A percentile compares a stretch with the other conserved stretches of the same genome.
Conservation (phyloP, 1,284 basidiomycete genomes). For the Cutaneotrichosporon mucoides region DNA sequence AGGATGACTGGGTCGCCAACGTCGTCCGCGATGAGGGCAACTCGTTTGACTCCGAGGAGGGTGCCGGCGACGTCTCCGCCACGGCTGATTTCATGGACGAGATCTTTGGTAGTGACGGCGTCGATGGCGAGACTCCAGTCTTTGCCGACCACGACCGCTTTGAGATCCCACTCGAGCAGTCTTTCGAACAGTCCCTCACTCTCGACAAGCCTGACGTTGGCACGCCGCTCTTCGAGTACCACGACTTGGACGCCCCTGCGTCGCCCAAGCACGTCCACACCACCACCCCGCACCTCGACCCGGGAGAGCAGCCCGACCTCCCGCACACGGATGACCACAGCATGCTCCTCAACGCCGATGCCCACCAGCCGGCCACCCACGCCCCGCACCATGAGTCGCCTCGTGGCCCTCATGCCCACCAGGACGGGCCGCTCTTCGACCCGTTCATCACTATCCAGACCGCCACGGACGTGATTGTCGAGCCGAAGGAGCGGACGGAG, state of each 20-base stretch:
- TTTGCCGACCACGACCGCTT: slow-evolving; percentile 31
- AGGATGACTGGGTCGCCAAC: slow-evolving; percentile 8
- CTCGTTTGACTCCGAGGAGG: slow-evolving; percentile 13
- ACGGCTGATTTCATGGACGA: slow-evolving; percentile 49
- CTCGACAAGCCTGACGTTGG: slow-evolving; percentile 11
- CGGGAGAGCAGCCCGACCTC: slow-evolving; percentile 34
- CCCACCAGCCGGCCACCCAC: slow-evolving; percentile 29
- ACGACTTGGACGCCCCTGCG: slow-evolving; percentile 13
- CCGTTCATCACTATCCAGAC: slow-evolving; percentile 50
- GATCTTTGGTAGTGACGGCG: slow-evolving; percentile 46
- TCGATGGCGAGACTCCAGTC: slow-evolving; percentile 30
- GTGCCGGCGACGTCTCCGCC: slow-evolving; percentile 31
- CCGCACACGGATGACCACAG: slow-evolving; percentile 31
- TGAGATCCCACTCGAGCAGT: slow-evolving; percentile 6
- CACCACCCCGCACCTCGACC: slow-evolving; percentile 13
- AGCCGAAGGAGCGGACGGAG: slow-evolving; percentile 53
- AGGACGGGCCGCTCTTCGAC: slow-evolving; percentile 44
- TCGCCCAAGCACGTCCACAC: slow-evolving; percentile 14
- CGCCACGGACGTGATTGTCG: slow-evolving; percentile 34
- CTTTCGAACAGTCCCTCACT: background rate
- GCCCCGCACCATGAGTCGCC: slow-evolving; percentile 2
- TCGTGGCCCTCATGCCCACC: slow-evolving; percentile 34
- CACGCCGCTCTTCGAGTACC: slow-evolving; percentile 24
- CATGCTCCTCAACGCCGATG: slow-evolving; percentile 44
- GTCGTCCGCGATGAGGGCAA: slow-evolving; percentile 5